phyloP scores from a whole-genome alignment of 2,329 filamentous ascomycete genomes.

The Claviceps maximensis region DNA sequence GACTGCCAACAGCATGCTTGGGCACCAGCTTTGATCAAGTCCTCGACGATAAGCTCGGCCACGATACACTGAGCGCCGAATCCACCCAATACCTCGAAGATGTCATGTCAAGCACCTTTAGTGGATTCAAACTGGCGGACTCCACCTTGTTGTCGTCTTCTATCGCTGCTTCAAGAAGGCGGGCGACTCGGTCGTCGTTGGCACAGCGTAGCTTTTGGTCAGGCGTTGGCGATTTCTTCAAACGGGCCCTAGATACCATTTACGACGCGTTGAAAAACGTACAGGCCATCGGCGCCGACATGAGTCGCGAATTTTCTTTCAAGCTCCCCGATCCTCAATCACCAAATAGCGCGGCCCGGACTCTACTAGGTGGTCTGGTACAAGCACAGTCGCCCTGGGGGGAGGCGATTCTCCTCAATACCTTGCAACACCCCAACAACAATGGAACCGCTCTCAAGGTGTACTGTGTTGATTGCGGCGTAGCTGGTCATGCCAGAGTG shows the following conservation, averaged over 20 bases:
- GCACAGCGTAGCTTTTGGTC: conserved; percentile 5
- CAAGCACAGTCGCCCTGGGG: conserved; percentile 3
- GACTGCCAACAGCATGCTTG: conserved; percentile 4
- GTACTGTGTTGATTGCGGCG: conserved; percentile 5
- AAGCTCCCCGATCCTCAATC: conserved; percentile 9
- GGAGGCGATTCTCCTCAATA: conserved; percentile 1
- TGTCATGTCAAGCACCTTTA: not conserved
- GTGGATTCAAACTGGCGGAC: not conserved
- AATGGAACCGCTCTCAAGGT: not conserved
- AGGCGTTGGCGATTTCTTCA: not conserved
- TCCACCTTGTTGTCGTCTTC: not conserved
- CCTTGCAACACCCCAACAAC: not conserved
- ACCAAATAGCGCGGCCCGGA: not conserved
- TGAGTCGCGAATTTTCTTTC: conserved; percentile 10
- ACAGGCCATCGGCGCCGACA: conserved; percentile 5
- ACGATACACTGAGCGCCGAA: conserved; percentile 3
- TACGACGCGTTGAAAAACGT: conserved; percentile 2
- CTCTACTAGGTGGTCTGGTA: not conserved
- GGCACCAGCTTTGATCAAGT: conserved; percentile 4
- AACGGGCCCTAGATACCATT: not conserved
- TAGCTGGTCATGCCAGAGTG: conserved; percentile 1
- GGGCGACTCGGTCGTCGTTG: conserved; percentile 1
- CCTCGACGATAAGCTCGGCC: conserved; percentile 4
- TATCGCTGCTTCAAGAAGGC: not conserved
- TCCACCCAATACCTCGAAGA: conserved; percentile 8